Conservation (phyloP, 805 yeast species). For the Saturnispora galanensis region DNA sequence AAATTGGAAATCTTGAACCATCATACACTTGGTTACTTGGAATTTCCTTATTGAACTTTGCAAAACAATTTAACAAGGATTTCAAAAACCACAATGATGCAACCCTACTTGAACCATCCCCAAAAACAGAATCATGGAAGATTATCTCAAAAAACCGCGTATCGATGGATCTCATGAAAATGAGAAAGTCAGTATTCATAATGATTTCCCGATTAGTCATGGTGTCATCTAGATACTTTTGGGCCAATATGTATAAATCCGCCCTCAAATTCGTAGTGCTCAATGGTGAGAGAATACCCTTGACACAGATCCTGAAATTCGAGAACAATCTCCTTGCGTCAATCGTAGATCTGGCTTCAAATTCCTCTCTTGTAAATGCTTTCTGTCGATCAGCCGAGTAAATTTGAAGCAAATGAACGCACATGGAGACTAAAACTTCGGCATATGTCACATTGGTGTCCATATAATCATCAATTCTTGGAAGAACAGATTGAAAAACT, state of each 20-base stretch:
- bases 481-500: slow-evolving; percentile 64
- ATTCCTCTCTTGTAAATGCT: slow-evolving; percentile 21
- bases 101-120: slow-evolving; percentile 67
- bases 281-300: slow-evolving; percentile 62
- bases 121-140: slow-evolving; percentile 69
- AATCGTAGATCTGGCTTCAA: slow-evolving; percentile 26
- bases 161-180: slow-evolving; percentile 53
- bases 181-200: slow-evolving; percentile 33
- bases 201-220: slow-evolving; percentile 33
- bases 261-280: slow-evolving; percentile 63
- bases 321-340: slow-evolving; percentile 49
- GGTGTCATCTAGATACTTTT: slow-evolving; percentile 50
- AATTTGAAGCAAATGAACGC: slow-evolving; percentile 58
- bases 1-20: slow-evolving; percentile 26
- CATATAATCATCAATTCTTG: slow-evolving; percentile 66
- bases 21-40: no score
- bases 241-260: slow-evolving; percentile 67
- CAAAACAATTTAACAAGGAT: slow-evolving; percentile 24
- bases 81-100: slow-evolving; percentile 72
- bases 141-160: slow-evolving; percentile 48
- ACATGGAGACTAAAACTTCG: slow-evolving; percentile 65
- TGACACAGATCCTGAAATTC: slow-evolving; percentile 62
- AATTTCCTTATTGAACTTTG: slow-evolving; percentile 29
- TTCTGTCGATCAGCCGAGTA: slow-evolving; percentile 37
- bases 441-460: slow-evolving; percentile 58